Base-by-base conservation (phyloP, 1,284 basidiomycete genomes). In the Lignosus rhinocerotis region DNA sequence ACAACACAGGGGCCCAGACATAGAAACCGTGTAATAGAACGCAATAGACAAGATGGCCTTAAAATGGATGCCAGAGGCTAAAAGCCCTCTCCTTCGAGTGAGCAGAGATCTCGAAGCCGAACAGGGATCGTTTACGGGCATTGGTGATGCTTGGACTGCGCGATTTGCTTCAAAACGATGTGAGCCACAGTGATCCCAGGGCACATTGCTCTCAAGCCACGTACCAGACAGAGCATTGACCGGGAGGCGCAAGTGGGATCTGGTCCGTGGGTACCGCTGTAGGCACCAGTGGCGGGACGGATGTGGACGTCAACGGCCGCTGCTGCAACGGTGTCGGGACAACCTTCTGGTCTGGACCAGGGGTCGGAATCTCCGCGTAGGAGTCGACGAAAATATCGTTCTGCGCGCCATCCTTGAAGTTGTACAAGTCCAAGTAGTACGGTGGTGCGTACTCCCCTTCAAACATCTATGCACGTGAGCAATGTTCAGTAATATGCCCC, bases 371-470 rank as follows among this genome's bases (percentile, higher is more conserved):
- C 12, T 46, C 51, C 19, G 56, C 60, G 48, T 70, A 70, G 32
- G 68, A 68, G 60, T 82, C 80, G 57, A 75, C 69, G 69, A 85
- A 86, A 61, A 88, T 86, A 67, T 88, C 86, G 67, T 84, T 14
- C 69, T 88, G 85, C 1, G 84, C 75, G 12, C 85, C 83, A 60
- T 86, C 79, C 17, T 70, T 65, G 72, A 86, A 87, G 65, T 81
- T 82, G 74, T 85, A 87, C 16, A 82, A 71, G 64, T 81, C 78
- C 62, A 76, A 80, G 69, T 87, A 87, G 56, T 80, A 78, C 0
- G 83, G 85, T 1, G 83, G 84, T 3, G 77, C 72, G 66, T 77
- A 80, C 0, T 73, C 70, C 36, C 76, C 83, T 69, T 85, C 83
- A 62, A 82, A 82, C 76, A 85, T 81, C 80, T 83, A 31, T 16